These are phyloP conservation scores for Jackrogersella multiformis DNA, from an alignment of 495 filamentous ascomycete species.

Conservation along the genomic window DNA sequence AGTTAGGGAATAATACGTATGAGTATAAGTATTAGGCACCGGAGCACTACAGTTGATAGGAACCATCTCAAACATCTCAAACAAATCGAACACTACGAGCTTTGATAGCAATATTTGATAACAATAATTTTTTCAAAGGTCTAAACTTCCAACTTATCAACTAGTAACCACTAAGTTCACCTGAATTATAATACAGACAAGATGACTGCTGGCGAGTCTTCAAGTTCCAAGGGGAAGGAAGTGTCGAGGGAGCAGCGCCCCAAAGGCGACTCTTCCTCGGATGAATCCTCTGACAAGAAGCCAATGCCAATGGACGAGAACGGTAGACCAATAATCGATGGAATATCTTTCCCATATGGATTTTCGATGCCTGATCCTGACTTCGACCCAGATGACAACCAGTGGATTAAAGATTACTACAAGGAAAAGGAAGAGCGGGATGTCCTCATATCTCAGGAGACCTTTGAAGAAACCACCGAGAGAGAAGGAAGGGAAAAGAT, in stretches of 20 bases:
- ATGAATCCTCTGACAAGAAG: too few species aligned
- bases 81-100: background rate
- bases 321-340: background rate
- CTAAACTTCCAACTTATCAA: too few species aligned
- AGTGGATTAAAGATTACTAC: background rate
- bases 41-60: background rate
- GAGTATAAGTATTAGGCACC: background rate
- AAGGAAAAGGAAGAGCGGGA: background rate
- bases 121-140: too few species aligned
- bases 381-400: slow-evolving; percentile 18
- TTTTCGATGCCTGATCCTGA: slow-evolving; percentile 26
- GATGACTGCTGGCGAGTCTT: too few species aligned
- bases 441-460: background rate
- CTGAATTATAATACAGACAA: too few species aligned
- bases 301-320: too few species aligned
- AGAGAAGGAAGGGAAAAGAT: background rate
- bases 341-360: background rate
- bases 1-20: background rate
- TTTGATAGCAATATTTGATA: too few species aligned
- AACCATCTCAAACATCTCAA: background rate
- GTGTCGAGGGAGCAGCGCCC: too few species aligned
- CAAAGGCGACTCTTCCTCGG: too few species aligned
- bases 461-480: slow-evolving; percentile 1
- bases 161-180: too few species aligned
- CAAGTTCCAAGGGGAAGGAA: too few species aligned